Conservation (phyloP, 148 eudicot species). For the Nyssa sinensis region DNA sequence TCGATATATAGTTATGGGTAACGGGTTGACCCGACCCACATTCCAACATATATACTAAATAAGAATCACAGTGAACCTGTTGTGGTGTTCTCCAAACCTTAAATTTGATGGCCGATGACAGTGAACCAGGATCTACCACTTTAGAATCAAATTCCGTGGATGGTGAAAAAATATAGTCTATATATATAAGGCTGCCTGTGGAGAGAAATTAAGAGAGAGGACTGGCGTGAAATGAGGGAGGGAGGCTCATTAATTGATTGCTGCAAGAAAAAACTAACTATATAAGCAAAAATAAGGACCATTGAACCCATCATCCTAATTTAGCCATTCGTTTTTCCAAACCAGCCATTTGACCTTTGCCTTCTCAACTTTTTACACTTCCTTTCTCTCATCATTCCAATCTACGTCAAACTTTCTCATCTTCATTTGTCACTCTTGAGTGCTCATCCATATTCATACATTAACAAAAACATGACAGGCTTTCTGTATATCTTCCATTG, state of each 20-base stretch:
- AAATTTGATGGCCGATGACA: no score
- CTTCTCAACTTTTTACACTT: background rate
- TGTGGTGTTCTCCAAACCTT: no score
- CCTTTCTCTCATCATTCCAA: background rate
- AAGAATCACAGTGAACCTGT: no score
- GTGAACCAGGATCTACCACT: no score
- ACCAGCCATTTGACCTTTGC: background rate
- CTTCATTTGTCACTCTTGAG: background rate
- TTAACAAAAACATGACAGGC: background rate
- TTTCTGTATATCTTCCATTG: background rate
- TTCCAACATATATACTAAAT: no score
- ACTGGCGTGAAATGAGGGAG: constrained; percentile 1
- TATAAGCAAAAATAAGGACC: background rate
- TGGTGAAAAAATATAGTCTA: no score
- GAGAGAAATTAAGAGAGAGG: background rate
- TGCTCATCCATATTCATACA: background rate
- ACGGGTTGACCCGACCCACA: no score
- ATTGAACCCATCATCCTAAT: background rate
- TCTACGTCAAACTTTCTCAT: background rate
- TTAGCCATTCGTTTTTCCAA: background rate
- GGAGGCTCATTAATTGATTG: background rate
- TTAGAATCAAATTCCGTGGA: no score
- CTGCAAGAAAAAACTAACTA: constrained; percentile 1
- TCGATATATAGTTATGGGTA: no score
- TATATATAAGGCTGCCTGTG: no score